phyloP scores from a whole-genome alignment of 108 stramenopile genomes.

The Ochromonas danica region DNA sequence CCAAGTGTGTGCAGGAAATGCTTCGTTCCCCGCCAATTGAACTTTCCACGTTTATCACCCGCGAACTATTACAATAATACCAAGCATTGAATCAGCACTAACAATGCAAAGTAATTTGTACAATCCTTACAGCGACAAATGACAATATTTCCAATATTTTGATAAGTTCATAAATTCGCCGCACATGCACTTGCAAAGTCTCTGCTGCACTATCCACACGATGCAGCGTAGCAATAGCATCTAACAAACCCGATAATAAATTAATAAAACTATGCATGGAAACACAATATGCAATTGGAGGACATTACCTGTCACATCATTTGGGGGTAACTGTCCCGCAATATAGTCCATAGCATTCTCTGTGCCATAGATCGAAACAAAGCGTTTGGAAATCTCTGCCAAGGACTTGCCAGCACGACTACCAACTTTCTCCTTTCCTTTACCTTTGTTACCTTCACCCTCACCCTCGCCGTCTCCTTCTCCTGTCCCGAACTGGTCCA shows the following conservation, averaged over 20 bases:
- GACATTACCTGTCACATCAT: neutral
- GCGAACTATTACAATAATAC: neutral
- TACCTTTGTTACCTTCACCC: too few species aligned
- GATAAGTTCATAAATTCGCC: constrained; percentile 13
- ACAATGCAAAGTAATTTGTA: neutral
- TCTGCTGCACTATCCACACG: neutral
- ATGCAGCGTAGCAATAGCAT: neutral
- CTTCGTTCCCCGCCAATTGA: constrained; percentile 12
- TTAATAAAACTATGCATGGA: neutral
- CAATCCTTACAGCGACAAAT: constrained; percentile 1
- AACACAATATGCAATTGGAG: neutral
- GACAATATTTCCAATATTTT: constrained; percentile 29
- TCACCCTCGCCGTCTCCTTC: too few species aligned
- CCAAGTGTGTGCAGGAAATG: constrained; percentile 16
- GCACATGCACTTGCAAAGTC: neutral
- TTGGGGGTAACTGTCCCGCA: neutral
- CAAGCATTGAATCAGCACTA: neutral
- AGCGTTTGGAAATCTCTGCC: constrained; percentile 3
- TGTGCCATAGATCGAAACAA: neutral
- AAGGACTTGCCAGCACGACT: too few species aligned
- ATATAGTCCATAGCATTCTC: neutral
- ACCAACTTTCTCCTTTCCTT: too few species aligned
- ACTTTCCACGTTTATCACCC: constrained; percentile 1
- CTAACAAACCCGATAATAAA: neutral
- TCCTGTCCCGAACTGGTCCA: too few species aligned